Evolutionary conservation across 495 filamentous ascomycete genomes (phyloP).

Genomic region (Penicillium psychrofluorescens): DNA sequence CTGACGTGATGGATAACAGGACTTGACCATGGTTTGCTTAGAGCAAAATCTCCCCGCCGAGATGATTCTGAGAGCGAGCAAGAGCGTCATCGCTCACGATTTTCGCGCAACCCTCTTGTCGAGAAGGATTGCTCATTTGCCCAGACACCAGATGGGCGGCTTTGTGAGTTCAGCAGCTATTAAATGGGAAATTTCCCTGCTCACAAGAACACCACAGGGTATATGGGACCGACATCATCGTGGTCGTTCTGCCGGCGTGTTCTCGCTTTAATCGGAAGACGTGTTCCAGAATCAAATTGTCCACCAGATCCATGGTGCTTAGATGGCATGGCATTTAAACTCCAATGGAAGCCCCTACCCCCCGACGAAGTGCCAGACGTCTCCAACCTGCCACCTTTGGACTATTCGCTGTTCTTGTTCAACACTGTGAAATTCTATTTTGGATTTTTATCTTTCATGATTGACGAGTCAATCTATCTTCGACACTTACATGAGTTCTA

Average conservation of each 20-base stretch:
- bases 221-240: conserved; percentile 27
- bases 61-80: conserved; percentile 6
- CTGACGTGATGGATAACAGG: not conserved
- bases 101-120: conserved; percentile 22
- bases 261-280: conserved; percentile 18
- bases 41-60: not conserved
- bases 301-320: conserved; percentile 24
- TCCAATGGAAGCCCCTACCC: conserved; percentile 27
- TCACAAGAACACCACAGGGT: conserved; percentile 10
- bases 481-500: conserved; percentile 23
- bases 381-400: conserved; percentile 24
- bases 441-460: conserved; percentile 24
- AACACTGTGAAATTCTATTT: conserved; percentile 31
- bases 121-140: conserved; percentile 23
- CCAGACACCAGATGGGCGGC: conserved; percentile 20
- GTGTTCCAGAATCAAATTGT: conserved; percentile 17
- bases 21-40: conserved; percentile 1
- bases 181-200: not conserved
- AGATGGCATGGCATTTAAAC: conserved; percentile 29
- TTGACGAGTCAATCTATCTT: conserved; percentile 27
- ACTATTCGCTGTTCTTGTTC: conserved; percentile 28
- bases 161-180: conserved; percentile 11
- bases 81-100: conserved; percentile 14
- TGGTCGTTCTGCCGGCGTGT: conserved; percentile 30
- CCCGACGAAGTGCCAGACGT: conserved; percentile 23